Base-by-base conservation (phyloP, 73 alveolate species). In the Effrenium voratum region DNA sequence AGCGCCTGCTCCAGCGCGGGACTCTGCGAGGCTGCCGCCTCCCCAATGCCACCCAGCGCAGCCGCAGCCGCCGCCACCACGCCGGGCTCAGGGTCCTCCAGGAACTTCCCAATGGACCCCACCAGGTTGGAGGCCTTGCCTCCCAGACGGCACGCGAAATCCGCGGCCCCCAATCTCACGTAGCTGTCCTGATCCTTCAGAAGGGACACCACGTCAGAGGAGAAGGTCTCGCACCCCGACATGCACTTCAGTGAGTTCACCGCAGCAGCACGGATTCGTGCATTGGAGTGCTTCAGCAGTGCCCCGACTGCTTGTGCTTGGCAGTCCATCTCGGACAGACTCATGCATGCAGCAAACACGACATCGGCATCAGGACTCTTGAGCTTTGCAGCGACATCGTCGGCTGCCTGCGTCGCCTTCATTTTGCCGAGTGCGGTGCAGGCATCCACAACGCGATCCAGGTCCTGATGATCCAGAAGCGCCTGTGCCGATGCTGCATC, bases 261-360 rank as follows among this genome's bases (percentile, higher is more conserved):
- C 5, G 97, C 85, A 12, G 97, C 87, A 5, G 97, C 66, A 66
- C 80, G 75, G 83, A 90, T 52, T 66, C 97, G 86, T 22, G 97
- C 88, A 47, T 90, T 57, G 44, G 97, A 90, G 59, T 90, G 86
- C 97, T 90, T 90, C 88, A 90, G 75, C 59, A 90, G 97, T 44
- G 66, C 32, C 24, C 77, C 97, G 19, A 90, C 80, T 40, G 66
- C 97, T n/a, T 90, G 97, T 34, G 43, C 40, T 30, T 90, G 73
- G 88, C 77, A 43, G 68, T 90, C 97, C 97, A 90, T 90, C 76
- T 66, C 97, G n/a, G 97, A 75, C 55, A 90, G 34, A 76, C 97
- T 90, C 97, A 90, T 90, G 97, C 97, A 90, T 30, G 97, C 97
- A 2, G 97, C 97, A 19, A 90, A 90, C 57, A 90, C 97, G 49